Evolutionary conservation across 371 early-diverging fungal genomes (phyloP).

Genomic region (Lichtheimia hyalospora): DNA sequence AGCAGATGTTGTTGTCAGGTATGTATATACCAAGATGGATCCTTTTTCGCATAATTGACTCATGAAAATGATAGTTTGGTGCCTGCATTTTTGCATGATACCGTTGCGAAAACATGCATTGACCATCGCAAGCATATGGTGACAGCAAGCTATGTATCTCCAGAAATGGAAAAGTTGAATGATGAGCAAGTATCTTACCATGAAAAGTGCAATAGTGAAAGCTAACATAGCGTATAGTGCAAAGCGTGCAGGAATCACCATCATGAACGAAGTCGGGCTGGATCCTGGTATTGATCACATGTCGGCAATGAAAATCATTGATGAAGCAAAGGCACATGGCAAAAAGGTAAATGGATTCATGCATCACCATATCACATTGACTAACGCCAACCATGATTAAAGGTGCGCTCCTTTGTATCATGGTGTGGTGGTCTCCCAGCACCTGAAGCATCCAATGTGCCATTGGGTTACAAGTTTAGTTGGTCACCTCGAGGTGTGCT

Average conservation of each 20-base stretch:
- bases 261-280: constrained; percentile 97
- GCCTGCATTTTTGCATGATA: constrained; percentile 91
- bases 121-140: constrained; percentile 91
- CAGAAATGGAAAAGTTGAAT: constrained; percentile 83
- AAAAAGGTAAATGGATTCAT: constrained; percentile 49
- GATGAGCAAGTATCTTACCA: constrained; percentile 44
- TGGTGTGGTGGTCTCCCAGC: constrained; percentile 94
- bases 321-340: constrained; percentile 68
- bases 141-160: constrained; percentile 94
- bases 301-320: constrained; percentile 96
- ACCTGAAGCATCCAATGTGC: constrained; percentile 85
- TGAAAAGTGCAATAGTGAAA: not conserved
- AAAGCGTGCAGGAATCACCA: constrained; percentile 77
- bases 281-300: constrained; percentile 98
- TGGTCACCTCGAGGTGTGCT: constrained; percentile 90
- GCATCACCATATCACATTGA: not conserved
- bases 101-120: constrained; percentile 82
- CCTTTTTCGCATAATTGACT: not conserved
- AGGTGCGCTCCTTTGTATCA: constrained; percentile 78
- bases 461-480: constrained; percentile 89
- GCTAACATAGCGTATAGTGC: constrained; percentile 51
- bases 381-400: not conserved
- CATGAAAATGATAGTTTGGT: constrained; percentile 67
- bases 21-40: not conserved
- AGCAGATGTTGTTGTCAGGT: constrained; percentile 90